Evolutionary conservation across 805 yeast species (phyloP).

Genomic region (Kodamaea kaohsiungensis): DNA sequence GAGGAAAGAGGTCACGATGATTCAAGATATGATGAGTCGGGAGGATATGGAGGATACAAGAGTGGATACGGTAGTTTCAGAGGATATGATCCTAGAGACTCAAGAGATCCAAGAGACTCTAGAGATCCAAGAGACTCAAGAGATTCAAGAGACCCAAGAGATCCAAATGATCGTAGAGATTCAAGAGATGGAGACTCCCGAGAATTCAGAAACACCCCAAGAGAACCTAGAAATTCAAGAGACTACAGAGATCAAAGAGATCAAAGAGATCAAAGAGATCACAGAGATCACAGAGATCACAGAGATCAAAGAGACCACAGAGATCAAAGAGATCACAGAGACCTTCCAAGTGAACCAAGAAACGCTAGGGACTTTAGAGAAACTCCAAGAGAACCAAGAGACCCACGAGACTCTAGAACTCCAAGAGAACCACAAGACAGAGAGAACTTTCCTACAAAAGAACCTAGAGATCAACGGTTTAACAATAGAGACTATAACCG

Average conservation of each 20-base stretch:
- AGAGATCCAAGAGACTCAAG: not conserved
- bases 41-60: constrained; percentile 6
- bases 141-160: constrained; percentile 13
- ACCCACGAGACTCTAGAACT: not conserved
- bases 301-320: constrained; percentile 12
- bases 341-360: not conserved
- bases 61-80: constrained; percentile 22
- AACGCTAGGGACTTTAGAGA: constrained; percentile 9
- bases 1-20: not conserved
- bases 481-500: constrained; percentile 15
- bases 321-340: not conserved
- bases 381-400: constrained; percentile 3
- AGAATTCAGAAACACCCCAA: constrained; percentile 13
- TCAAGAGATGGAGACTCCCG: constrained; percentile 17
- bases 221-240: constrained; percentile 19
- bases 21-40: not conserved
- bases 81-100: constrained; percentile 5
- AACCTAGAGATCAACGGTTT: constrained; percentile 18
- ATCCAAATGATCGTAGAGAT: constrained; percentile 16
- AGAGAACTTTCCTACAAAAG: not conserved
- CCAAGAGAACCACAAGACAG: too few relatives aligned
- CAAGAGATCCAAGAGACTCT: not conserved
- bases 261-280: constrained; percentile 16
- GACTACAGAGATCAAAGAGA: constrained; percentile 17
- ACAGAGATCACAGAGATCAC: constrained; percentile 14